phyloP scores from a whole-genome alignment of 1,139 yeast species.

The Saccharomyces hybrid region DNA sequence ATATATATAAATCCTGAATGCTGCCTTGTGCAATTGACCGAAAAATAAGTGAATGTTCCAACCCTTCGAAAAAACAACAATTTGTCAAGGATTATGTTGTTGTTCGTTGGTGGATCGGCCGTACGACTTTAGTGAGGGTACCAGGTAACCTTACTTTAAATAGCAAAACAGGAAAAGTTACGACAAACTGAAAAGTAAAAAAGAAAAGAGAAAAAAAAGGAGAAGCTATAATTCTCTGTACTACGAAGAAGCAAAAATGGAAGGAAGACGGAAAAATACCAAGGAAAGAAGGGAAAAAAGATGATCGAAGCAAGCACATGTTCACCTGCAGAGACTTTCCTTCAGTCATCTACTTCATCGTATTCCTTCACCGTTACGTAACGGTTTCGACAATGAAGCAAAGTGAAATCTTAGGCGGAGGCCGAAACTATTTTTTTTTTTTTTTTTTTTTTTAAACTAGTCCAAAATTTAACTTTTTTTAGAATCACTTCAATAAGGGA shows the following conservation, averaged over 20 bases:
- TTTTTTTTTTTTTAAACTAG: background rate
- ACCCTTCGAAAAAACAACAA: background rate
- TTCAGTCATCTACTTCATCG: background rate
- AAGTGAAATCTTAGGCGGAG: background rate
- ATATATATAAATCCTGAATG: background rate
- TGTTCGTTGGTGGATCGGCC: background rate
- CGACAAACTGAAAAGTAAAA: background rate
- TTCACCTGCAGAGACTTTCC: background rate
- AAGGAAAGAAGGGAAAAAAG: background rate
- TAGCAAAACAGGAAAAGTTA: background rate
- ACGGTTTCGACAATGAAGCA: background rate
- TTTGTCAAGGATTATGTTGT: background rate
- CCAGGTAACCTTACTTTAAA: background rate
- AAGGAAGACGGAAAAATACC: background rate
- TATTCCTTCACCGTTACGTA: background rate
- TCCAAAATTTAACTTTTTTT: background rate
- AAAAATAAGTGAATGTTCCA: background rate
- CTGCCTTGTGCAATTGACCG: background rate
- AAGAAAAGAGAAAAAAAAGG: conserved; percentile 3
- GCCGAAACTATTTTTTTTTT: background rate
- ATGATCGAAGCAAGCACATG: background rate
- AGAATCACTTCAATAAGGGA: background rate
- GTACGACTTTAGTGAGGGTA: background rate
- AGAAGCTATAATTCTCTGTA: background rate
- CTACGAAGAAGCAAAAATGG: background rate